Evolutionary conservation across 78 protist species (phyloP).

Genomic region (Guillardia theta): DNA sequence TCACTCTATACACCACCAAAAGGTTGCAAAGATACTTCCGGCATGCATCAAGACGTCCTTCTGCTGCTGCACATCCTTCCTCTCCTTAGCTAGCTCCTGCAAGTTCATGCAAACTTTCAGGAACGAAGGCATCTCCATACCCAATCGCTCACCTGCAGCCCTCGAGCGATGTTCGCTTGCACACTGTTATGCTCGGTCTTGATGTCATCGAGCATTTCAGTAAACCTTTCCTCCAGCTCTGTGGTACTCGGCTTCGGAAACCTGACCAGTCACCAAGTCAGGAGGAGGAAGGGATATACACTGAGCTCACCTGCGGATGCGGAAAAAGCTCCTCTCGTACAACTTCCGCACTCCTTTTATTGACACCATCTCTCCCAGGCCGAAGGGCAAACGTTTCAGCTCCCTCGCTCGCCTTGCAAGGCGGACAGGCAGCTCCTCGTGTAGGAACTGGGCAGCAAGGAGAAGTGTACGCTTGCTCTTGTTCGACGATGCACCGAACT

Average conservation of each 20-base stretch:
- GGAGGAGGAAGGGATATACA: background rate
- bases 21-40: background rate
- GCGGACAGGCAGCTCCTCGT: slow-evolving; percentile 32
- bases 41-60: background rate
- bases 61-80: background rate
- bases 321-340: slow-evolving; percentile 38
- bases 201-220: background rate
- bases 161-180: slow-evolving; percentile 7
- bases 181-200: background rate
- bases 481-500: background rate
- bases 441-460: slow-evolving; percentile 20
- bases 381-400: background rate
- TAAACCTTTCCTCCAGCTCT: background rate
- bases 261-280: background rate
- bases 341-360: background rate
- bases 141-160: no score
- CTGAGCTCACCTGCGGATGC: background rate
- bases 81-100: background rate
- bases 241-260: background rate
- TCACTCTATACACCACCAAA: background rate
- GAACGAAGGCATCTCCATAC: no score
- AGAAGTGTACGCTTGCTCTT: background rate
- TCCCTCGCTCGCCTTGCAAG: background rate
- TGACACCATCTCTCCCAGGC: background rate
- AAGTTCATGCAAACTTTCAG: no score